Base-by-base conservation (phyloP, 805 yeast genomes). In the Lachancea lanzarotensis region DNA sequence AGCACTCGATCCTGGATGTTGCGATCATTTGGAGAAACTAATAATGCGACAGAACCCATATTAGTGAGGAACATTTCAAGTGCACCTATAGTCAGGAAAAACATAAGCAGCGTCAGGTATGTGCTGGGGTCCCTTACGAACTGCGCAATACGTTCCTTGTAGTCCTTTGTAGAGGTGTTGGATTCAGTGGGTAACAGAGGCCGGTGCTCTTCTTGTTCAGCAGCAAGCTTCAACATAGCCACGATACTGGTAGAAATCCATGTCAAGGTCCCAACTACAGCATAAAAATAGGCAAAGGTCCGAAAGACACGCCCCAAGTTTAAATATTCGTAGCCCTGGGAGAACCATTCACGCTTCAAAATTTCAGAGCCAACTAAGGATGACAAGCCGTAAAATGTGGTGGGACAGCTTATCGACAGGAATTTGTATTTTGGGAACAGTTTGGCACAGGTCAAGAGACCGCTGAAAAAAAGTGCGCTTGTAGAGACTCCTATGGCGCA, bases 361-460 rank as follows among this genome's bases (percentile, higher is more conserved):
- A 77, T 58, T 59, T 81, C 89, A 0, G 95, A 75, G 3, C 85
- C 83, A 39, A 90, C 63, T 45, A 93, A 68, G 1, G 95, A 77
- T 4, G 95, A 83, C 26, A 88, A 57, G 1, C 98, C 98, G 62
- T 84, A 90, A 50, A 83, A 83, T 0, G 95, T 78, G 2, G 91
- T 90, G 0, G 98, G 98, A 37, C 84, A 74, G 43, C 95, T 83
- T 36, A 91, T 87, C 27, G 95, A 84, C 45, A 91, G 64, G 2
- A 95, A 83, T 47, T 87, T 85, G 39, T 73, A 72, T 33, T 77
- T 69, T 0, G 95, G 95, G 57, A 79, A 85, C n/a, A 89, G 75
- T 55, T 84, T 81, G 2, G 96, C 95, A 66, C 96, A 87, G 1
- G 95, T 84, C 26, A 84, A 63, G 49, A 84, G 66, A 38, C 86